Evolutionary conservation across 1,284 basidiomycete species (phyloP).

Genomic region (Naganishia cerealis): DNA sequence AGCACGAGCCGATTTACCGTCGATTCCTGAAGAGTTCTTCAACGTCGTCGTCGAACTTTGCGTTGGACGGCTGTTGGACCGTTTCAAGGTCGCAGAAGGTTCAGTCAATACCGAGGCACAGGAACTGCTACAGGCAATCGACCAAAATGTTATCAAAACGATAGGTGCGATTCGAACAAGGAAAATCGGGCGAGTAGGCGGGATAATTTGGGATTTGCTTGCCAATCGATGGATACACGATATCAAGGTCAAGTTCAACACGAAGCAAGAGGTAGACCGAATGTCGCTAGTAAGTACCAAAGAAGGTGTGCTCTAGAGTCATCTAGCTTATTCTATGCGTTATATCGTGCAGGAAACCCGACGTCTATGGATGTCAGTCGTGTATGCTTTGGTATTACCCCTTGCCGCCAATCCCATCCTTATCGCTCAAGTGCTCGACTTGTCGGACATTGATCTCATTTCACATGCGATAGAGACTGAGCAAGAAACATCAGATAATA

Average conservation of each 20-base stretch:
- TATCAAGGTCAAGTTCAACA: constrained; percentile 6
- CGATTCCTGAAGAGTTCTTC: constrained; percentile 2
- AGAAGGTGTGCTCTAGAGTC: not conserved
- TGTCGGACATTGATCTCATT: not conserved
- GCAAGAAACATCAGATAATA: not conserved
- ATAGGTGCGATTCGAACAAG: not conserved
- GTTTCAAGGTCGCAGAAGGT: not conserved
- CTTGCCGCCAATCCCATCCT: constrained; percentile 16
- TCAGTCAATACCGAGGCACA: not conserved
- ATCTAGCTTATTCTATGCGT: not conserved
- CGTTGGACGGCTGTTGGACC: constrained; percentile 1
- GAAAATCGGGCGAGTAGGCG: constrained; percentile 2
- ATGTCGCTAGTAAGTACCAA: constrained; percentile 11
- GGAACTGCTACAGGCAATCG: not conserved
- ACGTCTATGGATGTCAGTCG: not conserved
- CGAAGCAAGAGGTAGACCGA: not conserved
- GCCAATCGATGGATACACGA: constrained; percentile 21
- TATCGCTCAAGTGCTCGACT: constrained; percentile 9
- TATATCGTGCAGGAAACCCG: constrained; percentile 7
- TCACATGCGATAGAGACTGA: not conserved
- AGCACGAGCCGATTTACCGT: not conserved
- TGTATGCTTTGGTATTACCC: not conserved
- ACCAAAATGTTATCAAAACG: not conserved
- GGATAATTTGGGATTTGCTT: constrained; percentile 16
- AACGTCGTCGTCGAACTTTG: constrained; percentile 12